These are phyloP conservation scores for Trametes coccinea DNA, from an alignment of 768 basidiomycete genomes.

Conservation along the genomic window DNA sequence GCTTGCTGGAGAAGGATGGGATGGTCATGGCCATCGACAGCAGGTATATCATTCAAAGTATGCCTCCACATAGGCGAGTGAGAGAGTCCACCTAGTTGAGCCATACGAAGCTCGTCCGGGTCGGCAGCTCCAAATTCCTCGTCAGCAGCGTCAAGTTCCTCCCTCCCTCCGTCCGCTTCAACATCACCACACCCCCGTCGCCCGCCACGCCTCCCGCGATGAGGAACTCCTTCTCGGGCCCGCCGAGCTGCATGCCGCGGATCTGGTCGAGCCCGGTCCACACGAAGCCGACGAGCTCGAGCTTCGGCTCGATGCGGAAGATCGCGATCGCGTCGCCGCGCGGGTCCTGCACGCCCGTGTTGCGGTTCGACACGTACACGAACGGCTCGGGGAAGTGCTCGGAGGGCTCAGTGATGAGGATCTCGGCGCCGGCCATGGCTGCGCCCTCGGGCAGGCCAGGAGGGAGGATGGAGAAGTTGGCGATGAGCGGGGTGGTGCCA, in stretches of 20 bases:
- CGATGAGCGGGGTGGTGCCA: conserved; percentile 52
- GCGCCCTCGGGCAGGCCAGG: conserved; percentile 40
- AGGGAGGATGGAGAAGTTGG: conserved; percentile 50
- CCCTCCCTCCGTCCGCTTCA: conserved; percentile 55
- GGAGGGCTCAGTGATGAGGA: conserved; percentile 56
- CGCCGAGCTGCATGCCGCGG: conserved; percentile 62
- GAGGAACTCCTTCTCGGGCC: conserved; percentile 51
- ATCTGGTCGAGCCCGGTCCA: conserved; percentile 66
- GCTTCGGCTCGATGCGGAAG: conserved; percentile 47
- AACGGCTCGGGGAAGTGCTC: conserved; percentile 49
- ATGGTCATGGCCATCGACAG: no score
- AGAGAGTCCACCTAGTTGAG: conserved; percentile 12
- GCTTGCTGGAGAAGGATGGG: no score
- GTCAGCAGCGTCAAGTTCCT: conserved; percentile 52
- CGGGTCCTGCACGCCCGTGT: conserved; percentile 49
- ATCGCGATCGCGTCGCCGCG: conserved; percentile 67
- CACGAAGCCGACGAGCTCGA: conserved; percentile 52
- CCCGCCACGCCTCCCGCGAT: conserved; percentile 57
- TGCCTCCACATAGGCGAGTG: not conserved
- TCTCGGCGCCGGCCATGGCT: conserved; percentile 56
- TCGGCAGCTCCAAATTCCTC: conserved; percentile 52
- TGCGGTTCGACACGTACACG: conserved; percentile 71
- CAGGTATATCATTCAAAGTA: not conserved
- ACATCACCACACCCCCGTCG: conserved; percentile 55
- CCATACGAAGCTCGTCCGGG: conserved; percentile 58